These are phyloP conservation scores for Omphalea diandra DNA, from an alignment of 441 rosid genomes.

Conservation along the genomic window DNA sequence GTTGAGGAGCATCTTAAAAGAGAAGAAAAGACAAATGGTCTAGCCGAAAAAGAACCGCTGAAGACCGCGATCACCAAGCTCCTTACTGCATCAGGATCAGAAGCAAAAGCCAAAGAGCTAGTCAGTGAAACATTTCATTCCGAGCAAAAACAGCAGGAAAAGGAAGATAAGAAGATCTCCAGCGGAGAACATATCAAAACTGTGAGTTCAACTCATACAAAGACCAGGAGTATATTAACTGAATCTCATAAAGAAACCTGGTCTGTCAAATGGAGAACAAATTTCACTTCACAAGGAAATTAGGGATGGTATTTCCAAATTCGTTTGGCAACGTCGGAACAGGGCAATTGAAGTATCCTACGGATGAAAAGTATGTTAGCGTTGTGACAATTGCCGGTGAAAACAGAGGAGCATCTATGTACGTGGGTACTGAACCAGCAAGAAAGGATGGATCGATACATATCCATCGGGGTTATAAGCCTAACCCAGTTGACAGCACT, in stretches of 20 bases:
- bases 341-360: slow-evolving; percentile 36
- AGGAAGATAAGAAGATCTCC: slow-evolving; percentile 29
- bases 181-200: slow-evolving; percentile 37
- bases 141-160: slow-evolving; percentile 30
- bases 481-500: slow-evolving; percentile 57
- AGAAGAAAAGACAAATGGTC: slow-evolving; percentile 22
- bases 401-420: slow-evolving; percentile 81
- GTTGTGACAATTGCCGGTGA: slow-evolving; percentile 75
- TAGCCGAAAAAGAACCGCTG: slow-evolving; percentile 19
- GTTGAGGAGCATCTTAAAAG: slow-evolving; percentile 19
- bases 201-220: slow-evolving; percentile 34
- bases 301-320: slow-evolving; percentile 59
- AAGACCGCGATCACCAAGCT: slow-evolving; percentile 25
- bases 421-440: slow-evolving; percentile 42
- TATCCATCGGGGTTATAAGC: slow-evolving; percentile 61
- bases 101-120: slow-evolving; percentile 31
- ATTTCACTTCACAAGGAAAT: slow-evolving; percentile 50
- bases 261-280: slow-evolving; percentile 29
- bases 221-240: slow-evolving; percentile 21
- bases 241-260: slow-evolving; percentile 35
- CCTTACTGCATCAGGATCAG: slow-evolving; percentile 25
- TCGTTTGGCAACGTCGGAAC: slow-evolving; percentile 51
- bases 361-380: slow-evolving; percentile 43
- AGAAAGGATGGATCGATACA: slow-evolving; percentile 51
- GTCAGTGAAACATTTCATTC: too few species aligned